Evolutionary conservation across 257 asterid species (phyloP).

Genomic region (Solanum okadae): DNA sequence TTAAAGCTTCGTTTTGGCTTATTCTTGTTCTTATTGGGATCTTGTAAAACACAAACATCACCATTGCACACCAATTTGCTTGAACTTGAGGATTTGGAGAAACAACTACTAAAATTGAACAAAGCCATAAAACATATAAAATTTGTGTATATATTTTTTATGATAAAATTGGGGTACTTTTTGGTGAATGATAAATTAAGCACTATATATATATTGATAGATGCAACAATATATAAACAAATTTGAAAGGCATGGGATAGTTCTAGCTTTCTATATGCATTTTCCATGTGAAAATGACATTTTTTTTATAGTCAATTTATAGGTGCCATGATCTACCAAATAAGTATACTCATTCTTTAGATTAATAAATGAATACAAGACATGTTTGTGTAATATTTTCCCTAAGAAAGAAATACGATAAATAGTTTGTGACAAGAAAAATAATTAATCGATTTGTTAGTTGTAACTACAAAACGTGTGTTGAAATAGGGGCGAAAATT

Average conservation of each 20-base stretch:
- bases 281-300: not conserved
- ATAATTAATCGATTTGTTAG: not conserved
- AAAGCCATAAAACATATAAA: not conserved
- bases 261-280: not conserved
- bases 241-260: not conserved
- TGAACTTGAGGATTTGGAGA: not conserved
- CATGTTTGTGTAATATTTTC: not conserved
- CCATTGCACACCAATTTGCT: not conserved
- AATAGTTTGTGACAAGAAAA: rapidly evolving
- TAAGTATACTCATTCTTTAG: not conserved
- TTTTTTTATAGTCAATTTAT: not conserved
- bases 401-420: not conserved
- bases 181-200: not conserved
- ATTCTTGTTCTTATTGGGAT: not conserved
- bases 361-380: not conserved
- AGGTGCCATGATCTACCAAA: not conserved
- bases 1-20: not conserved
- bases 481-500: not conserved
- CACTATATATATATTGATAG: not conserved
- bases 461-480: not conserved
- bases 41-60: not conserved
- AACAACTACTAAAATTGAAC: not conserved
- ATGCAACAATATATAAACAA: not conserved
- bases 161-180: not conserved
- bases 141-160: not conserved